These are phyloP conservation scores for Dacryopinax spathularia DNA, from an alignment of 768 basidiomycete species.

Conservation along the genomic window DNA sequence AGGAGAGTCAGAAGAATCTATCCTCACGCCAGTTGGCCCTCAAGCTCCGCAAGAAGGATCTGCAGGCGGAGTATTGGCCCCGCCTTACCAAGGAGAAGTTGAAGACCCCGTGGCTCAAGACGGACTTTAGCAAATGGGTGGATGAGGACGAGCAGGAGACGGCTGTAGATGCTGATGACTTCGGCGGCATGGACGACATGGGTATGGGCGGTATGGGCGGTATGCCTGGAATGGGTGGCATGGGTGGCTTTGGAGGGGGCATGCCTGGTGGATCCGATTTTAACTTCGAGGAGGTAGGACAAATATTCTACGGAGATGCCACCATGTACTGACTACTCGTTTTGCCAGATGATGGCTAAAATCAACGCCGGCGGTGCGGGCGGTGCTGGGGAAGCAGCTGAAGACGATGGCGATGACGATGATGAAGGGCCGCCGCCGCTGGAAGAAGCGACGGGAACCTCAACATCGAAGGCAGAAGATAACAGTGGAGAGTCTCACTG, in stretches of 20 bases:
- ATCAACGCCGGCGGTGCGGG: slow-evolving; percentile 18
- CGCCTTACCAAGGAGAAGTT: slow-evolving; percentile 79
- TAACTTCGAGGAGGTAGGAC: slow-evolving; percentile 50
- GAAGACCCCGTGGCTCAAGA: slow-evolving; percentile 73
- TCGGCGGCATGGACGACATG: slow-evolving; percentile 30
- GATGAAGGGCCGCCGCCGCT: slow-evolving; percentile 70
- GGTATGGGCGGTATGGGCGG: slow-evolving; percentile 21
- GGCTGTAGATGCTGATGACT: slow-evolving; percentile 26
- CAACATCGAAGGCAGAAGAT: neutral
- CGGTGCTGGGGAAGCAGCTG: slow-evolving; percentile 26
- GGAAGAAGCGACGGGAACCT: slow-evolving; percentile 35
- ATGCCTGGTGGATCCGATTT: slow-evolving; percentile 39
- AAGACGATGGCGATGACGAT: slow-evolving; percentile 35
- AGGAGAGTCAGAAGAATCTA: slow-evolving; percentile 49
- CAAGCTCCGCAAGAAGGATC: slow-evolving; percentile 68
- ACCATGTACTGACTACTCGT: neutral
- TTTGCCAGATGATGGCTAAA: slow-evolving; percentile 30
- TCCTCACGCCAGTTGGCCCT: slow-evolving; percentile 53
- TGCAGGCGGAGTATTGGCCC: slow-evolving; percentile 73
- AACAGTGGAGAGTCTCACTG: neutral
- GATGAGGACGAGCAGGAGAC: slow-evolving; percentile 95
- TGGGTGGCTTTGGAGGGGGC: slow-evolving; percentile 22
- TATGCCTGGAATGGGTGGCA: slow-evolving; percentile 24
- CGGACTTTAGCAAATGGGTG: slow-evolving; percentile 89
- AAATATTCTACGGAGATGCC: neutral